Conservation (phyloP, 108 stramenopile species). For the Skeletonema potamos region DNA sequence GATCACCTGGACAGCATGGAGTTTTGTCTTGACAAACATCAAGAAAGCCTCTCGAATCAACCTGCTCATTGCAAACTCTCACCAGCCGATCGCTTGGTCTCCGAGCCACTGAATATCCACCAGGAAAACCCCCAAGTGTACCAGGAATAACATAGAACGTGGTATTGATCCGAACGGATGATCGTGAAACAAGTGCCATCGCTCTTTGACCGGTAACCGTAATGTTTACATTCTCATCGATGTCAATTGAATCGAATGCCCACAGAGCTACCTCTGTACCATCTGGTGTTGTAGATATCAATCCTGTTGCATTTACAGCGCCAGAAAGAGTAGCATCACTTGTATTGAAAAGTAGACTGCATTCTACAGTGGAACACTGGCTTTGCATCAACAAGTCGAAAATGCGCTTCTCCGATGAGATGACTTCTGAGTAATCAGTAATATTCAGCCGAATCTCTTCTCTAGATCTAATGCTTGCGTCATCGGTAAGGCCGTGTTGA, state of each 20-base stretch:
- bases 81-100: slow-evolving; percentile 37
- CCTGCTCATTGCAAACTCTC: slow-evolving; percentile 40
- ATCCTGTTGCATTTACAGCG: slow-evolving; percentile 55
- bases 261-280: slow-evolving; percentile 80
- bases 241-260: slow-evolving; percentile 73
- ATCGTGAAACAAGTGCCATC: slow-evolving; percentile 60
- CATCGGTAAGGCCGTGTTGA: slow-evolving; percentile 38
- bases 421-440: slow-evolving; percentile 26
- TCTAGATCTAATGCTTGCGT: slow-evolving; percentile 40
- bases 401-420: slow-evolving; percentile 16
- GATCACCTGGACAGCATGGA: slow-evolving; percentile 47
- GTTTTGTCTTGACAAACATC: slow-evolving; percentile 23
- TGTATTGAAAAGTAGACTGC: slow-evolving; percentile 77
- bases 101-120: slow-evolving; percentile 66
- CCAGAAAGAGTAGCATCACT: slow-evolving; percentile 54
- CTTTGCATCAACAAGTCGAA: slow-evolving; percentile 33
- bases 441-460: slow-evolving; percentile 29
- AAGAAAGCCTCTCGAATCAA: slow-evolving; percentile 20
- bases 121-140: slow-evolving; percentile 79
- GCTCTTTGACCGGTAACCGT: slow-evolving; percentile 73
- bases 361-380: slow-evolving; percentile 49
- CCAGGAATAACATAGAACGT: slow-evolving; percentile 51
- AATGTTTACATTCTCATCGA: slow-evolving; percentile 68
- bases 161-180: slow-evolving; percentile 62
- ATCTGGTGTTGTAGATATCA: slow-evolving; percentile 47